Percentiles rank a stretch among this genome's conserved stretches.
phyloP scores from a whole-genome alignment of 164 flowering plant species.

The Houttuynia cordata region DNA sequence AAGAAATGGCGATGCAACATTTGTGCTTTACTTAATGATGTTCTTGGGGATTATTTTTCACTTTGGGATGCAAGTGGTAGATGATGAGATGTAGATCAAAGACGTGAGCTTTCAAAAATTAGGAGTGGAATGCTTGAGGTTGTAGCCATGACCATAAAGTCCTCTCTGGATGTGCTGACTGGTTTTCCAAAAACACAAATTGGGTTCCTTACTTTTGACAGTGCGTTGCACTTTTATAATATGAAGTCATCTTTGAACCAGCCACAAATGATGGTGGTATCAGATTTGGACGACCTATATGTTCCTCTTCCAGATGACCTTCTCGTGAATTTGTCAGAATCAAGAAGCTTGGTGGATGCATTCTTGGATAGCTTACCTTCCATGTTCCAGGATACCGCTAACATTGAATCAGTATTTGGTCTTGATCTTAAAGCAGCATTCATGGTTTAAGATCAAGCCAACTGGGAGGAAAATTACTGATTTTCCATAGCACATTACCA shows the following conservation, averaged over 20 bases:
- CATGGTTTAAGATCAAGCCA: too few relatives aligned
- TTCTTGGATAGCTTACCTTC: too few relatives aligned
- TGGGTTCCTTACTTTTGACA: constrained; percentile 92
- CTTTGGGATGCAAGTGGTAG: constrained; percentile 75
- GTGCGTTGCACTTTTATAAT: constrained; percentile 88
- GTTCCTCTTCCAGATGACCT: constrained; percentile 89
- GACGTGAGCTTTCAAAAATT: constrained; percentile 82
- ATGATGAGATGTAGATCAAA: constrained; percentile 71
- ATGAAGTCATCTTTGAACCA: constrained; percentile 95
- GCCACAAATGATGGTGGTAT: too few relatives aligned
- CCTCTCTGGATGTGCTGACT: constrained; percentile 78
- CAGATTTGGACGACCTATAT: constrained; percentile 91
- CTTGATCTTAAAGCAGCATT: too few relatives aligned
- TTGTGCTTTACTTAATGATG: too few relatives aligned
- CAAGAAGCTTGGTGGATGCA: too few relatives aligned
- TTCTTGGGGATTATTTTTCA: constrained; percentile 74
- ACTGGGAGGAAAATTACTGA: too few relatives aligned
- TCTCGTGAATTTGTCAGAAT: constrained; percentile 89
- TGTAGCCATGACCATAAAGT: constrained; percentile 80
- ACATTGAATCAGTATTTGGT: too few relatives aligned
- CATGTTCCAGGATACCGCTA: too few relatives aligned
- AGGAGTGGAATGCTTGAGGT: constrained; percentile 98
- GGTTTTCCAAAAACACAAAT: constrained; percentile 90
- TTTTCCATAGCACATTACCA: too few relatives aligned
- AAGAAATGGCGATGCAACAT: too few relatives aligned